Evolutionary conservation across 306 rosid species (phyloP), one percentile per base, ranked within the genome.

Genomic region (Pterocarpus santalinus): DNA sequence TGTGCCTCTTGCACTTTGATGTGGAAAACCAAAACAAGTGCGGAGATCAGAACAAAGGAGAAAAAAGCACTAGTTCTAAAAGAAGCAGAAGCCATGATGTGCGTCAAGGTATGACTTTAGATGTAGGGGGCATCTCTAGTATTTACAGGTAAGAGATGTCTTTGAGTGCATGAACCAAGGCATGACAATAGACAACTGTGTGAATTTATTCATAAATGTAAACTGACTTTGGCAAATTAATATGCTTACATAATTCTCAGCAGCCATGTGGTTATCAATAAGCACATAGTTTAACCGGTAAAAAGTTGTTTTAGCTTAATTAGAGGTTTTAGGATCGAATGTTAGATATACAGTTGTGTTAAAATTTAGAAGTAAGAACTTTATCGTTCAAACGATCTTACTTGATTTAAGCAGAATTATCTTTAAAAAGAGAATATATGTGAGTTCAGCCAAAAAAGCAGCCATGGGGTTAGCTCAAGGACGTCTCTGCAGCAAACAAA

Each of bases 1-100:
- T 80, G 81, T 77, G 85, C 82, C 79, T 83, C 69, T 5, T 55
- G 66, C 34, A 47, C 83, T 52, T 41, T 15, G 22, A 73, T 35
- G 16, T 28, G 63, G 28, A 77, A 81, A 64, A 41, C 65, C 1
- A 62, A 46, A 12, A 83, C 8, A 67, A 85, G 34, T 65, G 85
- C 72, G 33, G 46, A 67, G 14, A 88, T 8, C 16, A 83, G 13
- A 73, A 88, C 64, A 33, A 60, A 51, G 14, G 69, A 22, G 46
- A 35, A 30, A 7, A 76, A 71, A 76, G 5, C 34, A 61, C 41
- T 75, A 22, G 5, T 82, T 49, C 10, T 5, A 57, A 46, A 57
- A 58, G 41, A 10, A 22, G 28, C 28, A 58, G 7, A 62, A 69
- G 78, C 78, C 86, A 82, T 77, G 12, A 2, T 22, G 16, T 30